Evolutionary conservation across 2,329 filamentous ascomycete species (phyloP).

Genomic region (Lecanoromycetidae sp.): DNA sequence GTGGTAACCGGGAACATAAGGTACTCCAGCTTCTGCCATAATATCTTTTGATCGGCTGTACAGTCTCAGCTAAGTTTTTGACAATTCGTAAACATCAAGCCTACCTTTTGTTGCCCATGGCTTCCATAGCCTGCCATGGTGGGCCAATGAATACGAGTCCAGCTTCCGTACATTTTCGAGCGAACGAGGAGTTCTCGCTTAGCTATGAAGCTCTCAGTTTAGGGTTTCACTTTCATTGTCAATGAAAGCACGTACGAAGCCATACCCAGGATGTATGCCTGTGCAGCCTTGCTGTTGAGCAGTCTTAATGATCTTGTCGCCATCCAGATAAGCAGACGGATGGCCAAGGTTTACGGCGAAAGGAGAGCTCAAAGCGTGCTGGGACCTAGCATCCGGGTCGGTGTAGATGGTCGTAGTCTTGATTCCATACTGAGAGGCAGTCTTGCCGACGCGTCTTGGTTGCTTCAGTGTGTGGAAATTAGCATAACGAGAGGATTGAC

Average conservation of each 20-base stretch:
- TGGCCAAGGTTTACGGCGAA: slow-evolving; percentile 74
- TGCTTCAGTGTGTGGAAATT: slow-evolving; percentile 5
- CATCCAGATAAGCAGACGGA: slow-evolving; percentile 80
- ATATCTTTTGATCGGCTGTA: slow-evolving; percentile 73
- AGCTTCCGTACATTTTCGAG: slow-evolving; percentile 73
- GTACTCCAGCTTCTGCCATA: slow-evolving; percentile 88
- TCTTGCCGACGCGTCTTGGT: slow-evolving; percentile 64
- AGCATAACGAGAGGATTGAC: slow-evolving; percentile 15
- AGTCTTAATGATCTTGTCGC: slow-evolving; percentile 78
- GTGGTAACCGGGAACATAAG: slow-evolving; percentile 93
- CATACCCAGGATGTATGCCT: slow-evolving; percentile 91
- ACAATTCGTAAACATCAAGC: not conserved
- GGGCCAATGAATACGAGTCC: slow-evolving; percentile 92
- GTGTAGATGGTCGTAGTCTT: slow-evolving; percentile 91
- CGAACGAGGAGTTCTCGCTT: slow-evolving; percentile 87
- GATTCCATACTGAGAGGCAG: slow-evolving; percentile 78
- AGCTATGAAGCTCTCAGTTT: slow-evolving; percentile 33
- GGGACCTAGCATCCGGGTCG: slow-evolving; percentile 72
- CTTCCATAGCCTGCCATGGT: slow-evolving; percentile 60
- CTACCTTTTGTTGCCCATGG: slow-evolving; percentile 86
- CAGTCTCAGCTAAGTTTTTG: slow-evolving; percentile 11
- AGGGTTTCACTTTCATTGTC: too few species aligned
- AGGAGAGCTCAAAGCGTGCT: slow-evolving; percentile 77
- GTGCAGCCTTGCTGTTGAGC: slow-evolving; percentile 78
- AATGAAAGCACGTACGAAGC: slow-evolving; percentile 58